Evolutionary conservation across 2,329 filamentous ascomycete species (phyloP), one percentile per base, ranked within the genome.

Genomic region (Trichoderma semiorbis): DNA sequence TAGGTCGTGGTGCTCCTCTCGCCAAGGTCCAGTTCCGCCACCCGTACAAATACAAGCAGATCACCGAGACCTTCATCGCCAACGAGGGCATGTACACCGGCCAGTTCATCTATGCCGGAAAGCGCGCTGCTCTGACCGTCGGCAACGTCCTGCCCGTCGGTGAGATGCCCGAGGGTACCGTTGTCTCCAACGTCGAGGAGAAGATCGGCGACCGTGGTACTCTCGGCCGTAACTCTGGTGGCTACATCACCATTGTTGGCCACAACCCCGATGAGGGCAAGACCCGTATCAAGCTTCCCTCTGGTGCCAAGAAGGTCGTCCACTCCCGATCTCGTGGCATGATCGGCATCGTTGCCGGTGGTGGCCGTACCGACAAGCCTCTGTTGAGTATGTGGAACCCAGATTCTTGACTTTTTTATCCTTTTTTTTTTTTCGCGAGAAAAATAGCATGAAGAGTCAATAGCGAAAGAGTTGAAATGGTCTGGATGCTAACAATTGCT

Each of bases 61-160:
- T 94, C 85, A 95, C 92, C 85, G 95, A 99, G 92, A 99, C 96
- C 80, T 98, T 99, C 92, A 99, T 99, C 84, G 96, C 96, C 87
- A 99, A 98, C 88, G 96, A 98, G 90, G 96, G 96, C 89, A 98
- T 98, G 95, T 99, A 98, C 93, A 98, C 96, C 78, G 96, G 96
- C 84, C 96, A 99, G 87, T 99, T 99, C 91, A 94, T 99, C 92
- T 99, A 99, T 88, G 96, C 95, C 84, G 96, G 96, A 84, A 99
- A 99, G 94, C 96, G 97, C 88, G 96, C 96, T 81, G 89, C 92
- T 78, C 91, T 99, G 83, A 98, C 93, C 82, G 92, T 99, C 85
- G 96, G 96, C 86, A 99, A 99, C 90, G 87, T 99, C 83, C 93
- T 99, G 76, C 96, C 96, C 78, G 91, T 99, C 79, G 90, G 91